Evolutionary conservation across 352 stramenopile genomes (phyloP).

Genomic region (Pythium phragmiticola): DNA sequence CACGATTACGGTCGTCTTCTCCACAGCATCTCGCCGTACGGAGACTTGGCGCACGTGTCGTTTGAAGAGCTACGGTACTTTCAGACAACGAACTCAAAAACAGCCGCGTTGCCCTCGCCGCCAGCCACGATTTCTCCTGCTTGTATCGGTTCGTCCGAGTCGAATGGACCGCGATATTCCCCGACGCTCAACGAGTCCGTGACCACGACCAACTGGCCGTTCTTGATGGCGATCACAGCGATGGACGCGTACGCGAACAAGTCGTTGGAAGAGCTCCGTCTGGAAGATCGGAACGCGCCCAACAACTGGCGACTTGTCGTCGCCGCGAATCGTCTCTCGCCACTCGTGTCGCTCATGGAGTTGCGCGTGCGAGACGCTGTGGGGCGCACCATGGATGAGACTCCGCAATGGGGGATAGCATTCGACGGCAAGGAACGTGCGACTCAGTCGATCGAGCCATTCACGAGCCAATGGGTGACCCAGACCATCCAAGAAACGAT

Average conservation of each 20-base stretch:
- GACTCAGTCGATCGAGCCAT: background rate
- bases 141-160: background rate
- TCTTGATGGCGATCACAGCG: slow-evolving; percentile 4
- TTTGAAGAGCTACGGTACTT: slow-evolving; percentile 9
- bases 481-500: slow-evolving; percentile 2
- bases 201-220: slow-evolving; percentile 1
- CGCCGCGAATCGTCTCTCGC: background rate
- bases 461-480: background rate
- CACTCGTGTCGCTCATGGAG: slow-evolving; percentile 7
- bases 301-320: background rate
- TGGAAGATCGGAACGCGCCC: slow-evolving; percentile 10
- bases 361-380: slow-evolving; percentile 6
- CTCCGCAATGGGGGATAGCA: background rate
- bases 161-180: background rate
- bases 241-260: slow-evolving; percentile 12
- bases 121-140: background rate
- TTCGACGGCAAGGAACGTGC: background rate
- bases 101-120: background rate
- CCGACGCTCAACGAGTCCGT: background rate
- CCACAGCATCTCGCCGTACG: background rate
- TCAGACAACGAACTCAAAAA: background rate
- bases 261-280: slow-evolving; percentile 14
- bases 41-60: background rate
- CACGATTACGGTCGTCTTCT: background rate
- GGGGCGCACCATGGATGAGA: background rate